Base-by-base conservation (phyloP, 2,329 filamentous ascomycete genomes). In the Trichoderma arundinaceum region DNA sequence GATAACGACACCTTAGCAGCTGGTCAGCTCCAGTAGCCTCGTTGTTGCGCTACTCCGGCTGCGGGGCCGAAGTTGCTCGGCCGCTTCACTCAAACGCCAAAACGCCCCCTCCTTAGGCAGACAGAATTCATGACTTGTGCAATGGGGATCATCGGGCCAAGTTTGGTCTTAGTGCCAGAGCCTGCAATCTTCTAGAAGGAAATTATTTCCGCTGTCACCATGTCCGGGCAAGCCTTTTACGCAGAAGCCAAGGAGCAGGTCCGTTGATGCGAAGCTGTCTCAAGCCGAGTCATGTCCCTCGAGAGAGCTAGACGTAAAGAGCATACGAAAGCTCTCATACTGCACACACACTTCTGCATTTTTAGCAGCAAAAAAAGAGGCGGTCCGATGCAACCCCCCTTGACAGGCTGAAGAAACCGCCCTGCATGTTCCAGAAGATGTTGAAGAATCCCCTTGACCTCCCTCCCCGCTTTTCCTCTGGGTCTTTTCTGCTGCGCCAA, bases 341-440 rank as follows among this genome's bases (percentile, higher is more conserved):
- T 7, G n/a, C 13, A 32, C 15, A 58, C 39, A 46, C 43, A 32
- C 32, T 35, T 28, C 7, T 19, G 6, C 7, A 35, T n/a, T 52
- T n/a, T n/a, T n/a, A 38, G 51, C 57, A 60, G 19, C 0, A 32
- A 13, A 19, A 58, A 48, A 60, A 54, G 4, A 43, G 58, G 48
- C 46, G 48, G 58, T 62, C 46, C 58, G 48, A 52, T 62, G 46
- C 58, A 43, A 13, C 41, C 58, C 58, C 41, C 60, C 60, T 46
- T 38, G 35, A n/a, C n/a, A 56, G 60, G 60, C 60, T 64, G 51
- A 64, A 48, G 60, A 64, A 46, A 39, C 60, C 60, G 60, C 60
- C 57, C 60, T 64, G 51, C 49, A 64, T 54, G 60, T 64, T 64
- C 51, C 60, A 56, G 51, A 56, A 64, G 51, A 38, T 15, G 39